phyloP scores from a whole-genome alignment of 139 green algal genomes.

The Chlorella sorokiniana region DNA sequence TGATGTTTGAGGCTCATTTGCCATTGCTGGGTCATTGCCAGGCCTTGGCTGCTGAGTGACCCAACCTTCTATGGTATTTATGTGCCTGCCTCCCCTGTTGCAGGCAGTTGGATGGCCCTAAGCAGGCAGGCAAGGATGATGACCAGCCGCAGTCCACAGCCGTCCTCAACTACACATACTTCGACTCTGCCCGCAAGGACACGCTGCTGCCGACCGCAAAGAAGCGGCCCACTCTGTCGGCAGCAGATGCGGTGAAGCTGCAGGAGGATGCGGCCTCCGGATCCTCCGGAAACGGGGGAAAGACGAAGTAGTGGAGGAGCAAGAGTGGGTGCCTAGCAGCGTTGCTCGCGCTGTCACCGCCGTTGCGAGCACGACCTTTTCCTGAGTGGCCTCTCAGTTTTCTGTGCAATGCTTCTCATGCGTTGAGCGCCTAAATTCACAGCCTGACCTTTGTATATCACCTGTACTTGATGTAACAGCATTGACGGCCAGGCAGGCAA shows the following conservation, averaged over 20 bases:
- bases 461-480: too few relatives aligned
- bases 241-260: constrained; percentile 18
- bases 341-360: too few relatives aligned
- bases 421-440: too few relatives aligned
- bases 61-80: not conserved
- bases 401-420: too few relatives aligned
- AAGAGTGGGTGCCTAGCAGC: too few relatives aligned
- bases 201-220: not conserved
- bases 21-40: not conserved
- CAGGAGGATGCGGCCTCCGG: constrained; percentile 4
- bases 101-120: not conserved
- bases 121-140: constrained; percentile 8
- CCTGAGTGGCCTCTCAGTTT: too few relatives aligned
- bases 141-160: constrained; percentile 2
- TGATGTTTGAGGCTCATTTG: not conserved
- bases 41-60: not conserved
- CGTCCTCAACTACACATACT: constrained; percentile 26
- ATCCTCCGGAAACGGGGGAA: not conserved
- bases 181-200: constrained; percentile 8
- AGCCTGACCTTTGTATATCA: too few relatives aligned
- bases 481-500: too few relatives aligned
- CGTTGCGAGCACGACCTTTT: too few relatives aligned
- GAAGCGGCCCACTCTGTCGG: constrained; percentile 9
- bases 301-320: not conserved
- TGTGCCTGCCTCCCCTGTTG: not conserved